phyloP scores from a whole-genome alignment of 2,329 filamentous ascomycete genomes.

The Cytospora paraplurivora region DNA sequence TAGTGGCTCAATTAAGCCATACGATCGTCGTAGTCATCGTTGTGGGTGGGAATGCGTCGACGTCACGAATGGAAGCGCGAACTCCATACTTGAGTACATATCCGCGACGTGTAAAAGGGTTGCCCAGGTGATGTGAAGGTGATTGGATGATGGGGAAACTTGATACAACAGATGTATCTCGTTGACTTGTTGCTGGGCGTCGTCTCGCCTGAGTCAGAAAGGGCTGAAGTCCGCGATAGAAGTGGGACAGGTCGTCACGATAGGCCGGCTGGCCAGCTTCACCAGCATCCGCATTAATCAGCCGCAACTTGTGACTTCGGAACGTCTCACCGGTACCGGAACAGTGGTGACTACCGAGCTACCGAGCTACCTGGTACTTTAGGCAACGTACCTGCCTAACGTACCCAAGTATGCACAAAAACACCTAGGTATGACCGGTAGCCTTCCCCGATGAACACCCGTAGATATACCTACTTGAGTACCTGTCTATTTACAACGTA shows the following conservation, averaged over 20 bases:
- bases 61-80: neutral
- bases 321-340: neutral
- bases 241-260: neutral
- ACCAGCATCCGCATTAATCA: neutral
- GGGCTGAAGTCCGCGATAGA: neutral
- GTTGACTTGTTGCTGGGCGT: neutral
- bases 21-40: neutral
- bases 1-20: neutral
- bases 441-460: slow-evolving; percentile 20
- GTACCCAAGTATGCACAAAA: neutral
- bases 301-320: neutral
- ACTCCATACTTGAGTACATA: too few species aligned
- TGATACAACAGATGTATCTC: neutral
- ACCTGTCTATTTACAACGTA: neutral
- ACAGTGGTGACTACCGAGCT: neutral
- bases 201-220: neutral
- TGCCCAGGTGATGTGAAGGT: too few species aligned
- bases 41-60: neutral
- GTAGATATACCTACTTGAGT: neutral
- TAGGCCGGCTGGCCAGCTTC: neutral
- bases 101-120: too few species aligned
- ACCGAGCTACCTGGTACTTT: too few species aligned
- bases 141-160: neutral
- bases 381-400: neutral
- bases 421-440: slow-evolving; percentile 15